phyloP scores from a whole-genome alignment of 768 basidiomycete genomes.

The Leccinum disarticulatum region DNA sequence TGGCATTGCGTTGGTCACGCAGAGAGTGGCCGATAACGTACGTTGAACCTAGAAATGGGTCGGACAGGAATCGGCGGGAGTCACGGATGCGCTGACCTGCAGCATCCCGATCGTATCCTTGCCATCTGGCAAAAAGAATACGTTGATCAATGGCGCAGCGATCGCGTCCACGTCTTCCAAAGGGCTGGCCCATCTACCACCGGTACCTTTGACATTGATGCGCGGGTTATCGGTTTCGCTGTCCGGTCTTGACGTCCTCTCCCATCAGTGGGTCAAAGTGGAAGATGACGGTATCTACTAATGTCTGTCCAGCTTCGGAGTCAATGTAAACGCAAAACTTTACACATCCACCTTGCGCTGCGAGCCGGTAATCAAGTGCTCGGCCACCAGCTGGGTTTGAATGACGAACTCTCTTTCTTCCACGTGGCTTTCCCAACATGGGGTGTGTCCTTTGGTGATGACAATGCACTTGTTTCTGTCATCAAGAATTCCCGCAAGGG shows the following conservation, averaged over 20 bases:
- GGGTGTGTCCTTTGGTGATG: too few species aligned
- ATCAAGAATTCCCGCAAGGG: too few species aligned
- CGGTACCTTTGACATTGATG: slow-evolving; percentile 2
- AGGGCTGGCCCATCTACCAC: slow-evolving; percentile 30
- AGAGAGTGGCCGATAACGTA: too few species aligned
- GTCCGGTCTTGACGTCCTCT: slow-evolving; percentile 42
- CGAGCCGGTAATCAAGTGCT: too few species aligned
- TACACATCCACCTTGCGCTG: too few species aligned
- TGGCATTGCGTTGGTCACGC: too few species aligned
- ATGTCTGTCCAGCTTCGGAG: slow-evolving; percentile 38
- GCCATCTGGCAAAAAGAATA: slow-evolving; percentile 48
- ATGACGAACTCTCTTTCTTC: too few species aligned
- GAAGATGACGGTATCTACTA: slow-evolving; percentile 73
- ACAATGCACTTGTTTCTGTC: too few species aligned
- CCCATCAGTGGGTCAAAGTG: slow-evolving; percentile 80
- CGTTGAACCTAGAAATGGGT: slow-evolving; percentile 44
- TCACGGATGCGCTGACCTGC: slow-evolving; percentile 49
- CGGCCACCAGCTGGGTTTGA: too few species aligned
- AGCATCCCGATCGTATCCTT: slow-evolving; percentile 61
- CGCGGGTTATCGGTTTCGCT: not conserved
- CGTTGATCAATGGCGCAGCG: slow-evolving; percentile 56
- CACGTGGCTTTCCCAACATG: too few species aligned
- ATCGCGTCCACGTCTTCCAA: slow-evolving; percentile 64
- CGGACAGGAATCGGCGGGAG: not conserved
- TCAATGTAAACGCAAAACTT: slow-evolving; percentile 10